Evolutionary conservation across 2,329 filamentous ascomycete species (phyloP).

Genomic region (Colletotrichum caudatum): DNA sequence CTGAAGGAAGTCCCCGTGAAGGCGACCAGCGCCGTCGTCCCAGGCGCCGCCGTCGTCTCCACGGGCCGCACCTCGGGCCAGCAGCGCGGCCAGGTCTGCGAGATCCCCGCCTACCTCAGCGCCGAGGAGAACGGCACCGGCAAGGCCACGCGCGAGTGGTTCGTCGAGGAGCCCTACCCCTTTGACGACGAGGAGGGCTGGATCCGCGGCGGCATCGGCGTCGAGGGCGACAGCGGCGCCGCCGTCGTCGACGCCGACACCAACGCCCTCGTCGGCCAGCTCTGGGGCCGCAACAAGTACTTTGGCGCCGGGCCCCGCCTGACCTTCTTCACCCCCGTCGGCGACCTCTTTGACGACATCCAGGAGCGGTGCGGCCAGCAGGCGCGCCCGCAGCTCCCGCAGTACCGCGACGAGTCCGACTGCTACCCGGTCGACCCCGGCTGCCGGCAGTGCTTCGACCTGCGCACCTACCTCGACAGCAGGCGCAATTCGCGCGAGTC

Average conservation of each 20-base stretch:
- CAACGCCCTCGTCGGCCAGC: conserved; percentile 55
- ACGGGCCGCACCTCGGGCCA: conserved; percentile 59
- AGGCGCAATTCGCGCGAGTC: conserved; percentile 57
- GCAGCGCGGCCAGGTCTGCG: conserved; percentile 57
- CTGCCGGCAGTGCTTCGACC: conserved; percentile 57
- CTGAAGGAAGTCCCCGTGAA: conserved; percentile 51
- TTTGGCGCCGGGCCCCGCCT: conserved; percentile 56
- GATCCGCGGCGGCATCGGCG: conserved; percentile 60
- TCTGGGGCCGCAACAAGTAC: conserved; percentile 60
- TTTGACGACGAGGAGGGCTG: conserved; percentile 55
- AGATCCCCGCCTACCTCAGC: conserved; percentile 57
- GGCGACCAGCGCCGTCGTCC: conserved; percentile 48
- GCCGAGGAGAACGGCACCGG: conserved; percentile 55
- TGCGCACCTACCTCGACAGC: conserved; percentile 55
- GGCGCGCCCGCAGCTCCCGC: conserved; percentile 55
- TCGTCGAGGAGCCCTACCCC: conserved; percentile 55
- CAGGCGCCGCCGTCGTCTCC: conserved; percentile 53
- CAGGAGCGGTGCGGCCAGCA: conserved; percentile 58
- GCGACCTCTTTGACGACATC: conserved; percentile 60
- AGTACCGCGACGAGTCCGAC: conserved; percentile 56
- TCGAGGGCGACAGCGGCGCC: conserved; percentile 59
- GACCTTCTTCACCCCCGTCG: conserved; percentile 59
- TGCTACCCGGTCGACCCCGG: conserved; percentile 55
- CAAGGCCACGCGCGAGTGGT: conserved; percentile 60
- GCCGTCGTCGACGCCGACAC: conserved; percentile 57